A percentile compares a stretch with the other conserved stretches of the same genome.
Conservation (phyloP, 768 basidiomycete genomes). For the Tulasnella sp. region DNA sequence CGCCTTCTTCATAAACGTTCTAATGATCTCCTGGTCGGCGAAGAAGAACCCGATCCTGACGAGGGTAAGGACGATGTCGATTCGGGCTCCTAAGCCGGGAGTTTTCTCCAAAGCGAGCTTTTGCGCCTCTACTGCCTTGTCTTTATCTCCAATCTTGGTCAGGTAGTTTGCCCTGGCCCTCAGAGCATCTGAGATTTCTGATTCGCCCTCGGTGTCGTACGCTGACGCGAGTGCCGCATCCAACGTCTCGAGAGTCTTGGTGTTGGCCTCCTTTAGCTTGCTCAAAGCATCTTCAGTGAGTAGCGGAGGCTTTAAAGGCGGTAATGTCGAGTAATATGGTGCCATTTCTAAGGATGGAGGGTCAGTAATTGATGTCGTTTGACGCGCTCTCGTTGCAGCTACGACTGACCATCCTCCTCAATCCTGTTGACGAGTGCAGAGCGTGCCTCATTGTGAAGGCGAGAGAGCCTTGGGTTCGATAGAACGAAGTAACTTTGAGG, state of each 20-base stretch:
- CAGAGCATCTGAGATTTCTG: conserved; percentile 83
- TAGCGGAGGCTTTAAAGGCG: conserved; percentile 30
- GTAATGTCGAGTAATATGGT: conserved; percentile 47
- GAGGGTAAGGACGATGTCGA: conserved; percentile 85
- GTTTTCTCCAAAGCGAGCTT: conserved; percentile 83
- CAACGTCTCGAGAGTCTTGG: conserved; percentile 60
- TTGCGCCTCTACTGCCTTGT: conserved; percentile 71
- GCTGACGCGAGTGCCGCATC: conserved; percentile 78
- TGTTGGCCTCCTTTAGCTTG: conserved; percentile 60
- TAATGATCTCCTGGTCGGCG: conserved; percentile 64
- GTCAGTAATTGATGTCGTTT: background rate
- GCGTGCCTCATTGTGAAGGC: conserved; percentile 61
- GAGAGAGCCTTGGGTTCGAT: conserved; percentile 48
- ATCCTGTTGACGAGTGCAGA: conserved; percentile 63
- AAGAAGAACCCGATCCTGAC: conserved; percentile 90
- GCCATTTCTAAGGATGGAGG: conserved; percentile 62
- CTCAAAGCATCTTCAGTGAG: conserved; percentile 31
- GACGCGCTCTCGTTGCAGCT: conserved; percentile 18
- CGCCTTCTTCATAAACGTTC: conserved; percentile 63
- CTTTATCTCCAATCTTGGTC: conserved; percentile 87
- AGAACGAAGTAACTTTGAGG: conserved; percentile 75
- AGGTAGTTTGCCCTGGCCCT: conserved; percentile 78
- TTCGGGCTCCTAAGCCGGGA: conserved; percentile 83
- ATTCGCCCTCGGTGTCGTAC: conserved; percentile 84
- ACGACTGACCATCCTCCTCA: conserved; percentile 64